phyloP scores from a whole-genome alignment of 1,139 yeast species.

The Suhomyces panamericanus region DNA sequence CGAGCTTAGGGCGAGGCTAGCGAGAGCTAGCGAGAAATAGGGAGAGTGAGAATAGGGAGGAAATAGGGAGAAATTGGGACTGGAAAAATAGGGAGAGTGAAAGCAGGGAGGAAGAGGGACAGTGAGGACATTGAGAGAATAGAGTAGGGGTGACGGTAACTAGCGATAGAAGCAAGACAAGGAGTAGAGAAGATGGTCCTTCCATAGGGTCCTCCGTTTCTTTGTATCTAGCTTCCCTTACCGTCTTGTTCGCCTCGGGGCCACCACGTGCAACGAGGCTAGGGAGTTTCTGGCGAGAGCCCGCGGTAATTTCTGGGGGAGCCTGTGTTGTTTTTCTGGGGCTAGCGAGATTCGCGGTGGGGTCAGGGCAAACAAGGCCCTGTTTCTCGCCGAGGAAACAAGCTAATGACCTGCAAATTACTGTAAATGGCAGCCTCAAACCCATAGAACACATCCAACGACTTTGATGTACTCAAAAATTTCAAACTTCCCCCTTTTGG shows the following conservation, averaged over 20 bases:
- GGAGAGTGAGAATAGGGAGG: background rate
- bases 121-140: no score
- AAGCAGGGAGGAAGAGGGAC: no score
- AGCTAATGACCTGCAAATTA: background rate
- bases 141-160: no score
- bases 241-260: no score
- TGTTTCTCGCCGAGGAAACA: background rate
- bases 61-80: background rate
- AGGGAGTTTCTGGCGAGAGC: background rate
- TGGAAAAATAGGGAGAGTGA: no score
- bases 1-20: background rate
- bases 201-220: no score
- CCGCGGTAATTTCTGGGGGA: background rate
- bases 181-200: no score
- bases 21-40: background rate
- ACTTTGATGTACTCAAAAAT: no score
- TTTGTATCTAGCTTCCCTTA: no score
- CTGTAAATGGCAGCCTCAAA: background rate
- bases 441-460: no score
- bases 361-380: background rate
- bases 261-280: no score
- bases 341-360: background rate
- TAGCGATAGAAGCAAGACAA: no score
- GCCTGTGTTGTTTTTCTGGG: background rate
- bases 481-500: background rate